Base-by-base conservation (phyloP, 106 monocot species). In the Dendrobium officinale region DNA sequence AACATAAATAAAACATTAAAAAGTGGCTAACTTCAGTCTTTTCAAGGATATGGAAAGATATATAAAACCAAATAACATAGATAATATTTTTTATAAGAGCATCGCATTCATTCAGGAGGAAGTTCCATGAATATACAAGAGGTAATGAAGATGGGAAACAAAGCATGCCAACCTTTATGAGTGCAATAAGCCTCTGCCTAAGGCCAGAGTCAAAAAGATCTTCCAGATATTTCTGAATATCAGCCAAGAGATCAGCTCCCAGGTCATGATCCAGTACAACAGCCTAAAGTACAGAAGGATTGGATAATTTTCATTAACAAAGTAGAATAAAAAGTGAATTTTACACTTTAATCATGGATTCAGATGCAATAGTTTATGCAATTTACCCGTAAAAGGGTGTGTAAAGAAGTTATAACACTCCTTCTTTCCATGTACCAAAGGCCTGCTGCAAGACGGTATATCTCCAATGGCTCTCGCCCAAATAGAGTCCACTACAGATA, bases 371-470 rank as follows among this genome's bases (percentile, higher is more conserved):
- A 74, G 74, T 74, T 74, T 13, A 74, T 74, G 74, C 19, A 7
- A 18, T 9, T 82, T 87, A 98, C 97, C 92, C 92, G 88, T 61
- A 98, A 79, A 48, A 98, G 91, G 67, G 89, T 87, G 81, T 92
- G 94, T 74, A 98, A 74, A 55, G 94, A 94, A 22, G 91, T 92
- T 80, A 98, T 86, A 51, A 89, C 51, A 88, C 91, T 88, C 73
- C 97, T 90, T 85, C 97, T 92, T 73, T 98, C 94, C 68, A 86
- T 90, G 86, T 98, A 98, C 97, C 97, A 98, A 40, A 98, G 86
- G 31, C 97, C 94, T 45, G 89, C 89, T 78, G 97, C 91, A 78
- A 98, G 97, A 76, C 86, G 92, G 79, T 82, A 95, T 67, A 94
- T 94, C 82, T 98, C 95, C 77, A 98, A 76, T 67, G 89, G 90